Evolutionary conservation across 495 filamentous ascomycete genomes (phyloP).

Genomic region (Cenococcum geophilum): DNA sequence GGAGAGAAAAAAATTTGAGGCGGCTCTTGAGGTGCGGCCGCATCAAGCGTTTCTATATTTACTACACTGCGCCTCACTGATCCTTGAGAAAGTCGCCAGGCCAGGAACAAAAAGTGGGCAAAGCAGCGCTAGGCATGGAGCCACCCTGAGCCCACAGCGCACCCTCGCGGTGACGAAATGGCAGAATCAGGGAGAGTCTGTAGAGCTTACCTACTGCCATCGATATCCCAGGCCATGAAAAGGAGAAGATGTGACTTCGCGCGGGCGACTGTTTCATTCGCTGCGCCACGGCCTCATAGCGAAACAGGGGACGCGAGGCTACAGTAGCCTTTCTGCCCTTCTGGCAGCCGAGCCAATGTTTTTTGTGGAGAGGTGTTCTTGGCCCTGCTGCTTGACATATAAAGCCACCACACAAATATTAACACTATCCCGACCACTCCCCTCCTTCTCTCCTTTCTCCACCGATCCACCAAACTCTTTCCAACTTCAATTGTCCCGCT

Average conservation of each 20-base stretch:
- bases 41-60: conserved; percentile 5
- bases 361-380: conserved; percentile 15
- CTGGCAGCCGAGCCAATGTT: not conserved
- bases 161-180: not conserved
- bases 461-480: not conserved
- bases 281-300: not conserved
- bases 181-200: not conserved
- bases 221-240: not conserved
- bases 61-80: conserved; percentile 1
- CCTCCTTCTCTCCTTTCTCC: conserved; percentile 1
- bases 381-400: conserved; percentile 17
- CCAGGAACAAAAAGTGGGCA: conserved; percentile 1
- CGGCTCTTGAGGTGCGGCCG: not conserved
- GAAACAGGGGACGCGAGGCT: conserved; percentile 1
- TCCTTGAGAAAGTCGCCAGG: not conserved
- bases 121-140: not conserved
- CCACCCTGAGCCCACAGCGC: conserved; percentile 1
- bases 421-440: conserved; percentile 21
- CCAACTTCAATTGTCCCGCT: not conserved
- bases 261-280: not conserved
- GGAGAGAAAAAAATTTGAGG: not conserved
- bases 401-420: conserved; percentile 20
- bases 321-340: not conserved
- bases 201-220: not conserved
- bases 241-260: not conserved